These are phyloP conservation scores for Heteromeles arbutifolia DNA, from an alignment of 306 rosid genomes.

Conservation along the genomic window DNA sequence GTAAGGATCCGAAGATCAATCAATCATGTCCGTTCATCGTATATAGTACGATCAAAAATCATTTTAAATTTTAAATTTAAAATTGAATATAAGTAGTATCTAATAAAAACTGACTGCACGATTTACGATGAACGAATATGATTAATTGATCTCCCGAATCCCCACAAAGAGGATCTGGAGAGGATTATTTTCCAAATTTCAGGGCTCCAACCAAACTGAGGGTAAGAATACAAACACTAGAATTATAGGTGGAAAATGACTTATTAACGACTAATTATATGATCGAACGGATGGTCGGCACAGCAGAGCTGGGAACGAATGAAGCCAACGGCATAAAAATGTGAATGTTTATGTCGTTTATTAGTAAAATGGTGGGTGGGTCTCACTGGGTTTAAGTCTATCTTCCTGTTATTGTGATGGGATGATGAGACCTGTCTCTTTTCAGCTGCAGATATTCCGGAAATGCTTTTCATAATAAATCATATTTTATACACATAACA, in stretches of 20 bases:
- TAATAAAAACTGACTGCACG: too few species aligned
- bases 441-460: slow-evolving; percentile 19
- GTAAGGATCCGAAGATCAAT: too few species aligned
- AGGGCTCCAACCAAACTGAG: background rate
- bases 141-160: too few species aligned
- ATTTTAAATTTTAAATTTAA: too few species aligned
- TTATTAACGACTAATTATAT: slow-evolving; percentile 25
- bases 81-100: too few species aligned
- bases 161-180: too few species aligned
- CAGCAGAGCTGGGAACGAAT: slow-evolving; percentile 12
- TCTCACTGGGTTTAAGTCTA: slow-evolving; percentile 23
- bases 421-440: slow-evolving; percentile 40
- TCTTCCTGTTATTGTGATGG: slow-evolving; percentile 32
- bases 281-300: slow-evolving; percentile 17
- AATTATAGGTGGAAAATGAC: slow-evolving; percentile 32
- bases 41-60: too few species aligned
- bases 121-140: too few species aligned
- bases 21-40: too few species aligned
- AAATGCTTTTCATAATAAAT: slow-evolving; percentile 11
- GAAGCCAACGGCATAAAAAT: background rate
- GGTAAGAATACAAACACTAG: slow-evolving; percentile 35
- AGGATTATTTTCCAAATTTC: too few species aligned
- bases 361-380: slow-evolving; percentile 34
- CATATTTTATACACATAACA: background rate
- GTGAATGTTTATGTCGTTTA: slow-evolving; percentile 19